Evolutionary conservation across 129 eudicot species (phyloP).

Genomic region (Erigeron canadensis): DNA sequence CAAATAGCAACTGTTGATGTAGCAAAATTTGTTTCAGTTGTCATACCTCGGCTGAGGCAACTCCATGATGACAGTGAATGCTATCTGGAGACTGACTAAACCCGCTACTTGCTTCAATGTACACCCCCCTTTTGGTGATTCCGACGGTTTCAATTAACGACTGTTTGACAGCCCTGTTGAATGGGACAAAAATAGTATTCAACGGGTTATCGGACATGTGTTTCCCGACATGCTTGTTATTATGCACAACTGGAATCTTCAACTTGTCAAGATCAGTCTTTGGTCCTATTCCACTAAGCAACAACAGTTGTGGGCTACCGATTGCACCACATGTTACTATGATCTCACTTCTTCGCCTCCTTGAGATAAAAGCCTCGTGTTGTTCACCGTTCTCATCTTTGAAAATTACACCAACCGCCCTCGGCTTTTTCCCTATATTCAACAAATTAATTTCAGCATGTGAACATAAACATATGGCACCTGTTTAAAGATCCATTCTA

Average conservation of each 20-base stretch:
- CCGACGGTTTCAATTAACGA: constrained; percentile 78
- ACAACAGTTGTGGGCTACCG: constrained; percentile 92
- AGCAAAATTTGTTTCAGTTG: not conserved
- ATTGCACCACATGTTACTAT: constrained; percentile 77
- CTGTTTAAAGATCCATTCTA: not conserved
- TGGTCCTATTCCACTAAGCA: constrained; percentile 92
- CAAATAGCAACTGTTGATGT: not conserved
- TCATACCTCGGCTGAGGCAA: constrained; percentile 69
- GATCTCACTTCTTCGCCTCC: constrained; percentile 56
- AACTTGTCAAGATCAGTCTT: constrained; percentile 59
- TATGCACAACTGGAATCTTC: constrained; percentile 67
- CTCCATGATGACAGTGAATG: constrained; percentile 60
- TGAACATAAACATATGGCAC: not conserved
- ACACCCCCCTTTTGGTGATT: constrained; percentile 75
- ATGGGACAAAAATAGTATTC: constrained; percentile 73
- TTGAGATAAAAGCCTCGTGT: constrained; percentile 61
- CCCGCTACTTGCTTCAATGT: constrained; percentile 87
- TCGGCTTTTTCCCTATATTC: constrained; percentile 57
- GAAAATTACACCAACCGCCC: constrained; percentile 78
- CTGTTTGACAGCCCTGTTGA: constrained; percentile 47
- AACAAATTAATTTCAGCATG: not conserved
- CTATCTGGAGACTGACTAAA: constrained; percentile 67
- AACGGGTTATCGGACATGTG: constrained; percentile 89
- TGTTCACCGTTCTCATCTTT: constrained; percentile 68
- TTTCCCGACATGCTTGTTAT: constrained; percentile 73